A percentile compares a stretch with the other conserved stretches of the same genome.
Evolutionary conservation across 192 early-diverging fungal species (phyloP).

Genomic region (Podila epicladia): DNA sequence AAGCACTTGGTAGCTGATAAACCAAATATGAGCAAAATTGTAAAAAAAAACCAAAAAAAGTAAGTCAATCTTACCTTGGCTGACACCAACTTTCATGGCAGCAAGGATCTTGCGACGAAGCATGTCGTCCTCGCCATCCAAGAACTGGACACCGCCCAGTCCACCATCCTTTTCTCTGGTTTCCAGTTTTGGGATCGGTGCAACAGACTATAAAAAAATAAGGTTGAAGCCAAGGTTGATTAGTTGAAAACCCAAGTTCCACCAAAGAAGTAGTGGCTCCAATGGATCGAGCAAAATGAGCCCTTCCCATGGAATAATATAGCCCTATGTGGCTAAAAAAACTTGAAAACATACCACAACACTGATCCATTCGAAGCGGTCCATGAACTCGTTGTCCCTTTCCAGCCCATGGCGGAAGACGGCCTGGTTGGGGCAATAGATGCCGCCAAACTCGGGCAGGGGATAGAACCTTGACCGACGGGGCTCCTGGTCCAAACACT

Average conservation of each 20-base stretch:
- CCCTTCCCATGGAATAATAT: no score
- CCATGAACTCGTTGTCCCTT: conserved; percentile 46
- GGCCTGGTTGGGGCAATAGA: conserved; percentile 56
- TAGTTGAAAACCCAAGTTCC: neutral
- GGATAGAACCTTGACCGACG: conserved; percentile 50
- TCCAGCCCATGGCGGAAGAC: conserved; percentile 49
- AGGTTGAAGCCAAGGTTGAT: neutral
- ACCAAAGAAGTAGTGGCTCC: no score
- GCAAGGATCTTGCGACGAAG: conserved; percentile 39
- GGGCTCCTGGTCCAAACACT: conserved; percentile 53
- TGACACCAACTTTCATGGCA: conserved; percentile 47
- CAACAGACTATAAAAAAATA: conserved; percentile 21
- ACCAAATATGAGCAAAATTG: neutral
- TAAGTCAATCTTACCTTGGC: conserved; percentile 21
- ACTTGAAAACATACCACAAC: conserved; percentile 47
- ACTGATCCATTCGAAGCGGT: conserved; percentile 53
- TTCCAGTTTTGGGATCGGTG: conserved; percentile 38
- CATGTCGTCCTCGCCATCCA: conserved; percentile 44
- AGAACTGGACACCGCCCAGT: conserved; percentile 44
- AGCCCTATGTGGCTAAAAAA: neutral
- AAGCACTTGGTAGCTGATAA: neutral
- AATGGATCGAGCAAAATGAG: no score
- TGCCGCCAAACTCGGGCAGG: conserved; percentile 36
- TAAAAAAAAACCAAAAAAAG: neutral
- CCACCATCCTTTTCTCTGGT: conserved; percentile 45